Percentiles rank a stretch among this genome's conserved stretches.
Conservation (phyloP, 1,284 basidiomycete species). For the Ustilago shanxiensis region DNA sequence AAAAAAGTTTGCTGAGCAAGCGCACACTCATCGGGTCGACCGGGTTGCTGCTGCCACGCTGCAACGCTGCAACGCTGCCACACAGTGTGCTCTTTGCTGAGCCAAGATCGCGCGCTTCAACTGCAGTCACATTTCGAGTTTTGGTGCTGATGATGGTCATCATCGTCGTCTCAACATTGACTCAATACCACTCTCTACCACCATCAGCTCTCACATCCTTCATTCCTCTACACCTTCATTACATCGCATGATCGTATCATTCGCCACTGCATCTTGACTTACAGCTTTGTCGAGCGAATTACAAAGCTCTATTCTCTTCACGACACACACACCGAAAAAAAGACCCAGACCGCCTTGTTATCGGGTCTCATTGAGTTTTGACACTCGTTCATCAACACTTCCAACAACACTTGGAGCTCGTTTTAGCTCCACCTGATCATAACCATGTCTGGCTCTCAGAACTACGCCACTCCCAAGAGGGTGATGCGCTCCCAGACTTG, state of each 20-base stretch:
- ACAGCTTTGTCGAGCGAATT: not conserved
- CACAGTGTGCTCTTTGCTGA: too few relatives aligned
- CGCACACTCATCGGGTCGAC: constrained; percentile 18
- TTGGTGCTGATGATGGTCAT: too few relatives aligned
- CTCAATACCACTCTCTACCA: not conserved
- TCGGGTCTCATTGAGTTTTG: not conserved
- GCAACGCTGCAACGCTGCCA: too few relatives aligned
- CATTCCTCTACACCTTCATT: not conserved
- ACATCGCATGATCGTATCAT: constrained; percentile 12
- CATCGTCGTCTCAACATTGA: not conserved
- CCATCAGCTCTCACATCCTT: constrained; percentile 1
- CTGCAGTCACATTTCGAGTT: too few relatives aligned
- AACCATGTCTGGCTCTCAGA: constrained; percentile 35
- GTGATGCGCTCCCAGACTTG: constrained; percentile 31
- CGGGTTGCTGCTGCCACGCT: constrained; percentile 8
- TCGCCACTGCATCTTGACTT: constrained; percentile 11
- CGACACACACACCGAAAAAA: too few relatives aligned
- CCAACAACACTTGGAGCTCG: not conserved
- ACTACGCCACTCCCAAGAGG: constrained; percentile 44
- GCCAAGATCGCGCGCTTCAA: constrained; percentile 2
- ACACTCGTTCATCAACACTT: not conserved
- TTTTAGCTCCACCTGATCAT: not conserved
- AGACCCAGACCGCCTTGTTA: not conserved
- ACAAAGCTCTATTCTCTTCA: not conserved
- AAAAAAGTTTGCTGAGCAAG: constrained; percentile 35